phyloP scores from a whole-genome alignment of 1,284 basidiomycete genomes.

The Irpex sp. region DNA sequence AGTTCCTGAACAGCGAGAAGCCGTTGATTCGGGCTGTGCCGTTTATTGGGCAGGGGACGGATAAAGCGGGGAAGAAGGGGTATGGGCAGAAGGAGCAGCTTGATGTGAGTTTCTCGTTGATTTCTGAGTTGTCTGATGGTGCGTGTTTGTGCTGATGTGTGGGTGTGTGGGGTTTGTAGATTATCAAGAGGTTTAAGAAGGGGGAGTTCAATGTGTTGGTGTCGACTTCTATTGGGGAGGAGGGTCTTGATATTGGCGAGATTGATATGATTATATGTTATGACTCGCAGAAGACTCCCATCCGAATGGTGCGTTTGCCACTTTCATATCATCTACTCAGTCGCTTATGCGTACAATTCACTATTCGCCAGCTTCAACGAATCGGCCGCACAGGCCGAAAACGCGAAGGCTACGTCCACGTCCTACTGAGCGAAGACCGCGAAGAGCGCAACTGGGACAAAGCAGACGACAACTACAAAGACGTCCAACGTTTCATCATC shows the following conservation, averaged over 20 bases:
- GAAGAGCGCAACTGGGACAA: conserved; percentile 92
- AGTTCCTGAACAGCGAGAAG: conserved; percentile 63
- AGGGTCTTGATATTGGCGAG: conserved; percentile 98
- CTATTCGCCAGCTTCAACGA: conserved; percentile 73
- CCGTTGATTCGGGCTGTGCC: conserved; percentile 74
- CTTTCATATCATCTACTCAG: not conserved
- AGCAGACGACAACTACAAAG: conserved; percentile 83
- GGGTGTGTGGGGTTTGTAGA: conserved; percentile 35
- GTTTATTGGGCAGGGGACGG: conserved; percentile 89
- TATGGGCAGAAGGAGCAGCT: conserved; percentile 90
- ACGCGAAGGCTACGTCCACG: conserved; percentile 85
- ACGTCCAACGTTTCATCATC: conserved; percentile 87
- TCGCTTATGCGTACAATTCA: not conserved
- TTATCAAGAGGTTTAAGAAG: conserved; percentile 82
- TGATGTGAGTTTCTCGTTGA: too few relatives aligned
- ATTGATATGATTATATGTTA: conserved; percentile 98
- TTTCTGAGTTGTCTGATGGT: too few relatives aligned
- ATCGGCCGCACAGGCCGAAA: conserved; percentile 95
- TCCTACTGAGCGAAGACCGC: conserved; percentile 87
- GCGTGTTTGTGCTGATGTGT: not conserved
- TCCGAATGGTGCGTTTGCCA: conserved; percentile 75
- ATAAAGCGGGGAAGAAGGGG: conserved; percentile 84
- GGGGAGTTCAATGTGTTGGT: conserved; percentile 92
- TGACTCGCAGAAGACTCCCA: conserved; percentile 93
- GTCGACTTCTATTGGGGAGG: conserved; percentile 96